Evolutionary conservation across 306 rosid species (phyloP), one percentile per base, ranked within the genome.

Genomic region (Hippophae gyantsensis): DNA sequence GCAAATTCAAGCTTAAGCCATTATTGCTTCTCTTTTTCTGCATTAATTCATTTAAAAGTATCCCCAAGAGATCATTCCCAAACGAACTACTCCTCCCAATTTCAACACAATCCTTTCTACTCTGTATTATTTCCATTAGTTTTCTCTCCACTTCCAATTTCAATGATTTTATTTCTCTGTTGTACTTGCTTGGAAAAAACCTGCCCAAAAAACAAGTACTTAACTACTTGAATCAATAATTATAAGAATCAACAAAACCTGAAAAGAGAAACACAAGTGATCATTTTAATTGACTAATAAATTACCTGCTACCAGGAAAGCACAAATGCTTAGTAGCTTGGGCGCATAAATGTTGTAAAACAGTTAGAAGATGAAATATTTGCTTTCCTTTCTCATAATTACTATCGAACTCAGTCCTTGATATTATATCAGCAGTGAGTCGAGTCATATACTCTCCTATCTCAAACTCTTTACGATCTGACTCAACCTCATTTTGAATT

Each of bases 291-390:
- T 32, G 38, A 32, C 5, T 32, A 32, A 13, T 18, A 2, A 56
- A 57, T n/a, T n/a, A 90, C 96, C 99, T 77, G 78, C 99, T 93
- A 23, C 99, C 99, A 7, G 99, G 99, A 8, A 88, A 60, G 67
- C 89, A 93, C 5, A 88, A 80, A 61, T 78, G 87, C 10, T 86
- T 83, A 69, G 82, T 88, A 10, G 99, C 94, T 80, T 93, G 89
- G 32, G 99, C 95, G 42, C 95, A 85, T 6, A 71, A 86, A 57
- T 18, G 57, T 68, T 93, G 99, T 7, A 93, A 67, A 18, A 58
- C 27, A 8, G 82, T 84, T 9, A 88, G 85, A 5, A 86, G 84
- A 43, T 78, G 84, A 74, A 88, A 88, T 59, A 93, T 88, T 50
- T 93, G 78, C 56, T 82, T 88, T 0, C 99, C 99, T 45, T 86